Evolutionary conservation across 805 yeast genomes (phyloP).

Genomic region (Cyberlindnera galapagoensis): DNA sequence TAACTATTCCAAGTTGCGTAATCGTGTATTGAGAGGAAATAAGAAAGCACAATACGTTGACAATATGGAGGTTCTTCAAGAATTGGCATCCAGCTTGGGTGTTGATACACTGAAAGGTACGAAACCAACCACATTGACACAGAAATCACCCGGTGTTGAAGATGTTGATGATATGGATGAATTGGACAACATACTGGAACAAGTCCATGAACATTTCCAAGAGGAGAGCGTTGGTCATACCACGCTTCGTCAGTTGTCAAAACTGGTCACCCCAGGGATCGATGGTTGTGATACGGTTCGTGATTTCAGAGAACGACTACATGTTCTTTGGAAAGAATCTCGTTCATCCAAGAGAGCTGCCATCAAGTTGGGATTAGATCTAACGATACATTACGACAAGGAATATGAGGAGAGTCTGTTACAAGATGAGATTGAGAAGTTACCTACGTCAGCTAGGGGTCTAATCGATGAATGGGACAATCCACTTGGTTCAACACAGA

Average conservation of each 20-base stretch:
- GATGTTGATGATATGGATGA: slow-evolving; percentile 23
- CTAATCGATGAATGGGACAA: slow-evolving; percentile 18
- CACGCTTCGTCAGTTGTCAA: not conserved
- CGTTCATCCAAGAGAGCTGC: too few relatives aligned
- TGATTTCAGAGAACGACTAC: too few relatives aligned
- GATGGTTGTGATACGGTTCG: too few relatives aligned
- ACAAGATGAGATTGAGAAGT: not conserved
- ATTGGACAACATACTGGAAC: slow-evolving; percentile 34
- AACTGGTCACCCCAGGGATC: too few relatives aligned
- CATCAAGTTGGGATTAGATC: too few relatives aligned
- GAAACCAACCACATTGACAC: slow-evolving; percentile 13
- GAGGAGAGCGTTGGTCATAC: slow-evolving; percentile 17
- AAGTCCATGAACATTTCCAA: slow-evolving; percentile 25
- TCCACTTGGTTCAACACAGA: slow-evolving; percentile 10
- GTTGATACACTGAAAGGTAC: slow-evolving; percentile 3
- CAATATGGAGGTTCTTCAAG: slow-evolving; percentile 13
- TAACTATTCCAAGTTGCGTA: too few relatives aligned
- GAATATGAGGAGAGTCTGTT: slow-evolving; percentile 6
- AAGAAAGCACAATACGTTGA: too few relatives aligned
- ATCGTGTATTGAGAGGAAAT: too few relatives aligned
- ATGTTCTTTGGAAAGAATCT: slow-evolving; percentile 3
- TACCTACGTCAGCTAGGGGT: slow-evolving; percentile 1
- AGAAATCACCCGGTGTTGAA: slow-evolving; percentile 23
- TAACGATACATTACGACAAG: too few relatives aligned
- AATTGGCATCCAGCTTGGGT: slow-evolving; percentile 10